These are phyloP conservation scores for Calocybe gangraenosa DNA, from an alignment of 768 basidiomycete species.

Conservation along the genomic window DNA sequence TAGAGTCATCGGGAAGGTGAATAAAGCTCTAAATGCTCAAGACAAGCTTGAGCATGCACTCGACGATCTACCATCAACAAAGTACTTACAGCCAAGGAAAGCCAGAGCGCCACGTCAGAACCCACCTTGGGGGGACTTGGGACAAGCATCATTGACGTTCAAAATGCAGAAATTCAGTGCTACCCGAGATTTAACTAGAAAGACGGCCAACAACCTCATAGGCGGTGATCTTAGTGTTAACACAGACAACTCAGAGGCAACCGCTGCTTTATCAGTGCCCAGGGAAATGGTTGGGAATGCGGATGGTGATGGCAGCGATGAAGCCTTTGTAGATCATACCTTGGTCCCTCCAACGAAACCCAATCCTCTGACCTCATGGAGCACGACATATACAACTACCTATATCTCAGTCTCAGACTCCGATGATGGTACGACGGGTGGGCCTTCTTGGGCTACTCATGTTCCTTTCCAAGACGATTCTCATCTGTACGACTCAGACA, in stretches of 20 bases:
- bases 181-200: too few species aligned
- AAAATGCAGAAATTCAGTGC: too few species aligned
- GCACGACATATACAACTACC: not conserved
- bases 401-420: constrained; percentile 10
- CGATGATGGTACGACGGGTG: constrained; percentile 8
- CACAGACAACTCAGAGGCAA: not conserved
- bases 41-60: too few species aligned
- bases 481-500: constrained; percentile 13
- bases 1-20: constrained; percentile 28
- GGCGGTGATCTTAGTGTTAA: too few species aligned
- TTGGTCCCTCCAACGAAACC: constrained; percentile 11
- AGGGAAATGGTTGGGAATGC: not conserved
- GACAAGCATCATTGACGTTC: too few species aligned
- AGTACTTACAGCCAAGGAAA: too few species aligned
- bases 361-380: constrained; percentile 6
- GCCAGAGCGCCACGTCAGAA: too few species aligned
- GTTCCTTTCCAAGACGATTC: constrained; percentile 3
- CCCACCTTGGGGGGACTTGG: too few species aligned
- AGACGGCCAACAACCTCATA: too few species aligned
- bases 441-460: not conserved
- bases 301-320: constrained; percentile 7
- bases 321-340: not conserved
- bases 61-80: too few species aligned
- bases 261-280: not conserved
- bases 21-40: constrained; percentile 6